Conservation (phyloP, 495 filamentous ascomycete genomes). For the Penicillium soppii region DNA sequence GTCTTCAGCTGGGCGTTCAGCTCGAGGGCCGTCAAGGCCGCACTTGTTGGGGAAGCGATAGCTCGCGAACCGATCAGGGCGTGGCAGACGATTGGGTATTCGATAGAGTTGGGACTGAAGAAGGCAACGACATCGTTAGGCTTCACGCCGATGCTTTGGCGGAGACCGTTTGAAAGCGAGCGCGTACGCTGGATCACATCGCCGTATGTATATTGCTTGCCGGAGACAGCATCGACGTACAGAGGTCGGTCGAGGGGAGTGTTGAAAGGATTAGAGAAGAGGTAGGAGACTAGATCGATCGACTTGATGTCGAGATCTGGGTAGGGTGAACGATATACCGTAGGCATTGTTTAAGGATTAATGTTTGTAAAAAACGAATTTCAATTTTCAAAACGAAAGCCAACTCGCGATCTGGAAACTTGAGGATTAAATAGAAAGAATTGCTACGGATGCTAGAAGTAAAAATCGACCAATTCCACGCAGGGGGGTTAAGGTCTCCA, state of each 20-base stretch:
- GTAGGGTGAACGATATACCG: conserved; percentile 24
- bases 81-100: conserved; percentile 63
- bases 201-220: conserved; percentile 65
- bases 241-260: conserved; percentile 12
- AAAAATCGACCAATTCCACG: no score
- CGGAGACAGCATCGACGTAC: conserved; percentile 60
- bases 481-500: no score
- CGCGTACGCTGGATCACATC: conserved; percentile 59
- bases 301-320: conserved; percentile 27
- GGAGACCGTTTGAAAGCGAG: conserved; percentile 73
- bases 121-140: conserved; percentile 69
- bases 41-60: conserved; percentile 74
- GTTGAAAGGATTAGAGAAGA: conserved; percentile 55
- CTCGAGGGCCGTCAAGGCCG: conserved; percentile 74
- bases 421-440: no score
- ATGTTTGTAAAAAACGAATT: not conserved
- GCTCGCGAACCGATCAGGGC: conserved; percentile 76
- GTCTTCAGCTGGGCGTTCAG: conserved; percentile 83
- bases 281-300: conserved; percentile 63
- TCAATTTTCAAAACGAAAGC: no score
- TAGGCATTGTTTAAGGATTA: conserved; percentile 18
- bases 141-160: conserved; percentile 63
- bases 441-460: no score
- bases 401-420: no score
- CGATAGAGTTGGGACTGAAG: conserved; percentile 66